A percentile compares a stretch with the other conserved stretches of the same genome.
Evolutionary conservation across 2,329 filamentous ascomycete genomes (phyloP).

Genomic region (Curvularia verruculosa): DNA sequence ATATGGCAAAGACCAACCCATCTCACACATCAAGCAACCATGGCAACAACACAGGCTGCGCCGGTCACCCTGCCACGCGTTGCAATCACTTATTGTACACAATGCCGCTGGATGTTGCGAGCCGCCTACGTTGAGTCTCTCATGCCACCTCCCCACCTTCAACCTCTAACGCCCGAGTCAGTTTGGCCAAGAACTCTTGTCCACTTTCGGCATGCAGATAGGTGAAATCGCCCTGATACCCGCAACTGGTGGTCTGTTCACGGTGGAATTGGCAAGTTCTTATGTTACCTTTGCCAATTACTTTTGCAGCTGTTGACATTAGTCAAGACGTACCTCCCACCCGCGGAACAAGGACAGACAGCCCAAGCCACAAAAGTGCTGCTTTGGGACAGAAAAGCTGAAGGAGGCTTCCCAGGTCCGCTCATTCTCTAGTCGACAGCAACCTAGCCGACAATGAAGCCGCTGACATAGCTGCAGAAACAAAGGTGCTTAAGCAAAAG

Average conservation of each 20-base stretch:
- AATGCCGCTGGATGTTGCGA: constrained; percentile 90
- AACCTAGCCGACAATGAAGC: not conserved
- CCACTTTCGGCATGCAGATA: constrained; percentile 82
- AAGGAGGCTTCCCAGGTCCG: constrained; percentile 81
- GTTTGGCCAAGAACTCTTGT: constrained; percentile 94
- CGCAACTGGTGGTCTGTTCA: constrained; percentile 81
- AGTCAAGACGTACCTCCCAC: constrained; percentile 35
- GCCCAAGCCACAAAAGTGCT: constrained; percentile 56
- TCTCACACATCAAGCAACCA: constrained; percentile 15
- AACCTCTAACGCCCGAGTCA: constrained; percentile 46
- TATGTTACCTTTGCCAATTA: not conserved
- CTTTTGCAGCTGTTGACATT: not conserved
- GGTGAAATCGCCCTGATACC: constrained; percentile 90
- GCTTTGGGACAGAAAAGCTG: constrained; percentile 85
- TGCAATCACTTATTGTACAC: constrained; percentile 90
- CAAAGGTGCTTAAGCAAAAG: constrained; percentile 85
- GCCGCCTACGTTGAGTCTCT: constrained; percentile 75
- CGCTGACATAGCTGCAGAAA: constrained; percentile 60
- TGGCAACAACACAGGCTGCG: constrained; percentile 33
- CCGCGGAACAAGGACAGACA: constrained; percentile 8
- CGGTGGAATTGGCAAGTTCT: constrained; percentile 65
- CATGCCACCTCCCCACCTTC: too few relatives aligned
- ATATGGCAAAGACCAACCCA: not conserved
- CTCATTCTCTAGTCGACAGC: not conserved
- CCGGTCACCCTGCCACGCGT: constrained; percentile 68